Percentiles rank a stretch among this genome's conserved stretches.
Evolutionary conservation across 495 filamentous ascomycete genomes (phyloP).

Genomic region (Penicillium lagena): DNA sequence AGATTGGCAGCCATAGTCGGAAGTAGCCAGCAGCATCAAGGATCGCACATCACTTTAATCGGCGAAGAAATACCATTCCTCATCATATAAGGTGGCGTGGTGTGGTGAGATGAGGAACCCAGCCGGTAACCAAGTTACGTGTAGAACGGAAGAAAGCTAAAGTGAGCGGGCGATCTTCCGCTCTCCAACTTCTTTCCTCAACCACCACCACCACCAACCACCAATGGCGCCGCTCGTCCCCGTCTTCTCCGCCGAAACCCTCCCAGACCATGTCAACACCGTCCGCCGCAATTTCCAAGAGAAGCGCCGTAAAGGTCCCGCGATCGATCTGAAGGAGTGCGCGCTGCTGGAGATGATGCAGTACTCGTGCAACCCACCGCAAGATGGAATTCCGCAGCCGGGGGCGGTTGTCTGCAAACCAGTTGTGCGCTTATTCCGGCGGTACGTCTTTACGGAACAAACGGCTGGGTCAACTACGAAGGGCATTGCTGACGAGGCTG

Average conservation of each 20-base stretch:
- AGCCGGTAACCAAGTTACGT: background rate
- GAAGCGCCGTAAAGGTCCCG: slow-evolving; percentile 35
- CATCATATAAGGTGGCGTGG: too few relatives aligned
- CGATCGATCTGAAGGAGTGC: slow-evolving; percentile 59
- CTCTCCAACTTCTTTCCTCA: background rate
- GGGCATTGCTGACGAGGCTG: background rate
- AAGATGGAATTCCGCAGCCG: slow-evolving; percentile 47
- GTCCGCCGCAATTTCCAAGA: slow-evolving; percentile 35
- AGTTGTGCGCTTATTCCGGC: slow-evolving; percentile 70
- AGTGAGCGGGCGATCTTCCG: background rate
- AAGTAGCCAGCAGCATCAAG: slow-evolving; percentile 5
- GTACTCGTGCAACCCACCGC: slow-evolving; percentile 63
- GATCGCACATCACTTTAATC: slow-evolving; percentile 8
- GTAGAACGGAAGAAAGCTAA: background rate
- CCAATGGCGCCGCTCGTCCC: slow-evolving; percentile 39
- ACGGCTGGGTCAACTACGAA: background rate
- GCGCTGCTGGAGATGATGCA: slow-evolving; percentile 73
- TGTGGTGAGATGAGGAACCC: too few relatives aligned
- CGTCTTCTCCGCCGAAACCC: slow-evolving; percentile 30
- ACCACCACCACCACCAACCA: too few relatives aligned
- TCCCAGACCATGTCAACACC: slow-evolving; percentile 37
- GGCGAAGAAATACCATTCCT: too few relatives aligned
- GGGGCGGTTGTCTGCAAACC: slow-evolving; percentile 64
- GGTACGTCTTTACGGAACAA: slow-evolving; percentile 43
- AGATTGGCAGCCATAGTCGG: slow-evolving; percentile 31